phyloP scores from a whole-genome alignment of 75 land plant species.

The Pinus taeda region DNA sequence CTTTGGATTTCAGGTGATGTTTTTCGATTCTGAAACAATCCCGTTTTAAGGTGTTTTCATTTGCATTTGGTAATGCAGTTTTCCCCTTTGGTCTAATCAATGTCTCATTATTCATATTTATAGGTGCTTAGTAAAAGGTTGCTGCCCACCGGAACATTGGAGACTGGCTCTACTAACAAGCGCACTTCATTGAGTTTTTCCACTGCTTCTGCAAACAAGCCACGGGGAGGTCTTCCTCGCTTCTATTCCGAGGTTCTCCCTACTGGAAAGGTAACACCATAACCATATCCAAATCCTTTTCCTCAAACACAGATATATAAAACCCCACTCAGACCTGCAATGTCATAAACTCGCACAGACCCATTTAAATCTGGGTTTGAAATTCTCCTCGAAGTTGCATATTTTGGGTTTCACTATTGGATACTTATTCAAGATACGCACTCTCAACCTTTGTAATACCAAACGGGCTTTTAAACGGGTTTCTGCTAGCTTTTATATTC shows the following conservation, averaged over 20 bases:
- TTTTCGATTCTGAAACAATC: background rate
- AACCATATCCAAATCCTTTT: too few species aligned
- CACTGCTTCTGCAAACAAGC: slow-evolving; percentile 39
- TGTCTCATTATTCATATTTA: background rate
- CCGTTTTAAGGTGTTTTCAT: background rate
- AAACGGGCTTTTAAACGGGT: background rate
- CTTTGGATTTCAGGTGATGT: background rate
- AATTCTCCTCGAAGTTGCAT: background rate
- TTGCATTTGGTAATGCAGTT: background rate
- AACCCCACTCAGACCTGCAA: background rate
- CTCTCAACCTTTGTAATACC: background rate
- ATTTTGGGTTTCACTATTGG: background rate
- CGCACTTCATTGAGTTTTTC: background rate
- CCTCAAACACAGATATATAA: too few species aligned
- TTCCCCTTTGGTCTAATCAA: background rate
- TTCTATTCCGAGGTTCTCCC: slow-evolving; percentile 74
- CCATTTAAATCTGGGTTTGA: background rate
- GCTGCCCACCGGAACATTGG: background rate
- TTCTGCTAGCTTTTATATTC: too few species aligned
- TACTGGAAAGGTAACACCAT: slow-evolving; percentile 41
- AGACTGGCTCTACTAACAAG: background rate
- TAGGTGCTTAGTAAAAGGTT: background rate
- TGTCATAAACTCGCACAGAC: background rate
- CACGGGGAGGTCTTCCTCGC: slow-evolving; percentile 84
- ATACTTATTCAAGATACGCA: background rate